Conservation (phyloP, 2,329 filamentous ascomycete genomes). For the Triangularia verruculosa region DNA sequence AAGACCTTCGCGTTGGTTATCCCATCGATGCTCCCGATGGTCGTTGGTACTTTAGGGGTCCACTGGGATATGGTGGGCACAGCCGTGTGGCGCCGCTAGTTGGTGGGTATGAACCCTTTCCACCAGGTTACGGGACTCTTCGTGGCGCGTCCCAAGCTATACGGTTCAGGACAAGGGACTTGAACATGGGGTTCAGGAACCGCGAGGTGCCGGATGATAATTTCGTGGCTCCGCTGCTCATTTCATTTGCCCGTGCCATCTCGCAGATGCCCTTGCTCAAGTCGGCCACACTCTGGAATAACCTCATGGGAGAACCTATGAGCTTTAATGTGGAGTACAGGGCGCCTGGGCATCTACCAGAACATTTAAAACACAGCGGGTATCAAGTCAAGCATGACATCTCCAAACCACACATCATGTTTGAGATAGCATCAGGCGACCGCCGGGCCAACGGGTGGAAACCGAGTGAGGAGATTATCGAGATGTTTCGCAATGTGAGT, state of each 20-base stretch:
- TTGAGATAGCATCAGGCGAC: neutral
- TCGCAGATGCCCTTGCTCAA: slow-evolving; percentile 3
- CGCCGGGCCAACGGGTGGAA: neutral
- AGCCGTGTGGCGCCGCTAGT: slow-evolving; percentile 1
- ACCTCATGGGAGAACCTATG: neutral
- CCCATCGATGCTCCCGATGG: neutral
- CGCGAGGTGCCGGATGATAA: neutral
- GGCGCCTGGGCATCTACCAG: neutral
- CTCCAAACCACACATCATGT: neutral
- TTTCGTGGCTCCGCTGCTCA: neutral
- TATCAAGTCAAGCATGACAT: neutral
- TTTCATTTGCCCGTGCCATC: neutral
- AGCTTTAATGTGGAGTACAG: neutral
- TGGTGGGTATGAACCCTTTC: neutral
- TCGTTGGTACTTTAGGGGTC: neutral
- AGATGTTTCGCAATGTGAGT: neutral
- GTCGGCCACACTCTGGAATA: neutral
- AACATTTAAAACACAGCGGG: neutral
- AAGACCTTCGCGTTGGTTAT: neutral
- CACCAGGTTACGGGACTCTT: neutral
- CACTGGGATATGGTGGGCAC: no score
- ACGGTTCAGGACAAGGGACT: no score
- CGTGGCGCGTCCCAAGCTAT: neutral
- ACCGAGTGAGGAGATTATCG: neutral
- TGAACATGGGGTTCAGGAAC: no score